Conservation (phyloP, 257 asterid species). For the Salvia miltiorrhiza region DNA sequence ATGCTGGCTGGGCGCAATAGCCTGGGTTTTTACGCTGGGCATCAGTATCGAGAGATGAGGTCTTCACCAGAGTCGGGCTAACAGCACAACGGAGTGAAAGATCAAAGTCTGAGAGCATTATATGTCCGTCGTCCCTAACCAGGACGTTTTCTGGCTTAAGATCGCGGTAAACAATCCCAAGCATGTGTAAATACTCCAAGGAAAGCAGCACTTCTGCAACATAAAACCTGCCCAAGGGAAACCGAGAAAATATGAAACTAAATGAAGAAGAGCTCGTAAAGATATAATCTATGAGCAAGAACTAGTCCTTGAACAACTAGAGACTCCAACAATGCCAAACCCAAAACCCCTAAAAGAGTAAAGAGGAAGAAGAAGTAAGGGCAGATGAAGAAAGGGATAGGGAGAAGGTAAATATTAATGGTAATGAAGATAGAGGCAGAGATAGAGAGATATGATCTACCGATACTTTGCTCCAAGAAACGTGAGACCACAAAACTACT, state of each 20-base stretch:
- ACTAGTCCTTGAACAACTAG: background rate
- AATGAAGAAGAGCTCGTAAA: background rate
- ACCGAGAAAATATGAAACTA: background rate
- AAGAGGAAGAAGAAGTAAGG: no score
- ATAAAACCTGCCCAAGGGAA: slow-evolving; percentile 42
- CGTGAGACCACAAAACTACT: background rate
- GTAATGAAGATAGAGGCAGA: background rate
- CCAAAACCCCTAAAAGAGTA: background rate
- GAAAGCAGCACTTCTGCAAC: slow-evolving; percentile 61
- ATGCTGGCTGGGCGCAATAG: slow-evolving; percentile 50
- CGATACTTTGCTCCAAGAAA: background rate
- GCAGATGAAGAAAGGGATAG: background rate
- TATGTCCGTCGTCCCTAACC: slow-evolving; percentile 62
- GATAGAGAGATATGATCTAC: background rate
- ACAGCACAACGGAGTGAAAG: slow-evolving; percentile 59
- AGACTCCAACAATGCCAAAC: background rate
- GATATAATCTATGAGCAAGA: background rate
- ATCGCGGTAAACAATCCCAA: slow-evolving; percentile 58
- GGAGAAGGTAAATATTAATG: background rate
- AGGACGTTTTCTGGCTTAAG: slow-evolving; percentile 64
- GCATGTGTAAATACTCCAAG: slow-evolving; percentile 64
- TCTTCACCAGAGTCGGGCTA: slow-evolving; percentile 57
- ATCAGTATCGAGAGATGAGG: slow-evolving; percentile 28
- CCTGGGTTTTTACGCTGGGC: slow-evolving; percentile 29
- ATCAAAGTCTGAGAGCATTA: slow-evolving; percentile 68